Evolutionary conservation across 1,284 basidiomycete genomes (phyloP).

Genomic region (Ceratobasidium sp.): DNA sequence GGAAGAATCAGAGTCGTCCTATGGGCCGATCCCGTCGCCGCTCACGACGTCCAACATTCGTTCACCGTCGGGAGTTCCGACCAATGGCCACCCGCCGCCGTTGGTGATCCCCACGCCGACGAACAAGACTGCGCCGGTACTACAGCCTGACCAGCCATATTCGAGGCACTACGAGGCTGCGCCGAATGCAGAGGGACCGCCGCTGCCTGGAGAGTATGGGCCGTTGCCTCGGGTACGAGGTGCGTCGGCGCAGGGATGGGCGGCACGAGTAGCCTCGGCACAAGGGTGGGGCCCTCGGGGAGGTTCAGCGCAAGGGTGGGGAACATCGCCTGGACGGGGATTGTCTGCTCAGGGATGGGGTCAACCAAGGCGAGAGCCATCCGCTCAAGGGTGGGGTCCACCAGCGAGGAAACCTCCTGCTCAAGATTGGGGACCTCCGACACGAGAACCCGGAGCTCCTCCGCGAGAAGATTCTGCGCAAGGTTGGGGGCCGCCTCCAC

Average conservation of each 20-base stretch:
- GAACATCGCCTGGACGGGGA: neutral
- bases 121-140: neutral
- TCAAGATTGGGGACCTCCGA: neutral
- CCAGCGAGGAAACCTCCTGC: neutral
- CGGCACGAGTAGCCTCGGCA: neutral
- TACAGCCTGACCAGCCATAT: slow-evolving; percentile 1
- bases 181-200: neutral
- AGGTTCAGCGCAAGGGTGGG: slow-evolving; percentile 12
- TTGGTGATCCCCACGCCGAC: slow-evolving; percentile 38
- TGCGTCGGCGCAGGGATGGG: slow-evolving; percentile 15
- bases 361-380: neutral
- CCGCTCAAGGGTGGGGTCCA: neutral
- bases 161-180: slow-evolving; percentile 32
- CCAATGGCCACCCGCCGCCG: neutral
- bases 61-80: neutral
- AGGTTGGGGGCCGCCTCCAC: neutral
- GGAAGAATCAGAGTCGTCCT: neutral
- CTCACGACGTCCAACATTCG: slow-evolving; percentile 9
- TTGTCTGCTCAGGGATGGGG: neutral
- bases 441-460: neutral
- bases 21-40: slow-evolving; percentile 29
- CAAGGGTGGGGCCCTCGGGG: neutral
- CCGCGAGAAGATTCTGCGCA: neutral
- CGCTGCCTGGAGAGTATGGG: slow-evolving; percentile 4
- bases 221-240: slow-evolving; percentile 3